phyloP scores from a whole-genome alignment of 2,329 filamentous ascomycete genomes.

The Monilinia fructicola region DNA sequence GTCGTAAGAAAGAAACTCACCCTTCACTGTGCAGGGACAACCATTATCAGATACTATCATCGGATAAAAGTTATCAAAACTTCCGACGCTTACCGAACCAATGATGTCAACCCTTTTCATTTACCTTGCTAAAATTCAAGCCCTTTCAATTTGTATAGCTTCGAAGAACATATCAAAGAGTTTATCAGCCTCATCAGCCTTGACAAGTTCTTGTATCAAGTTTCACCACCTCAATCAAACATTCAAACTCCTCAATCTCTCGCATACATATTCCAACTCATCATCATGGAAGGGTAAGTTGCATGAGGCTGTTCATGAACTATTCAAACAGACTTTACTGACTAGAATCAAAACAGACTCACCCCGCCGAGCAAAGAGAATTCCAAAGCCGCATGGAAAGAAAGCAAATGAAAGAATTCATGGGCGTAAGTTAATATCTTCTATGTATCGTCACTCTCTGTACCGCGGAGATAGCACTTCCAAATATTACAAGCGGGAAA shows the following conservation, averaged over 20 bases:
- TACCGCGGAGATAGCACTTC: background rate
- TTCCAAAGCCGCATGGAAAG: slow-evolving; percentile 93
- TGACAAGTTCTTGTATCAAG: slow-evolving; percentile 7
- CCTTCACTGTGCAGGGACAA: background rate
- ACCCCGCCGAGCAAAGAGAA: slow-evolving; percentile 76
- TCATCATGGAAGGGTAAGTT: slow-evolving; percentile 40
- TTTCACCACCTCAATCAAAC: background rate
- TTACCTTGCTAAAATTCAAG: slow-evolving; percentile 18
- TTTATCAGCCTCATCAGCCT: slow-evolving; percentile 25
- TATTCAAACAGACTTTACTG: slow-evolving; percentile 13
- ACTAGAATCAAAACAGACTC: slow-evolving; percentile 34
- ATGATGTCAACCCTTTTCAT: background rate
- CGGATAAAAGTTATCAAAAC: slow-evolving; percentile 10
- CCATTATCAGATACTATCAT: too few relatives aligned
- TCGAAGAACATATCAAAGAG: slow-evolving; percentile 13
- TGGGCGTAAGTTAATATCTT: slow-evolving; percentile 67
- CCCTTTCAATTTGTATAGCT: slow-evolving; percentile 17
- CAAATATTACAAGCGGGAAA: background rate
- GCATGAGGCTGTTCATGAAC: background rate
- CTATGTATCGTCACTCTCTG: background rate
- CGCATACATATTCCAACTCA: background rate
- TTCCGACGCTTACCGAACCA: slow-evolving; percentile 5
- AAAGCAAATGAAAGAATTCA: slow-evolving; percentile 99
- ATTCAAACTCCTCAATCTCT: slow-evolving; percentile 5
- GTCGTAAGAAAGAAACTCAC: too few relatives aligned